Conservation (phyloP, 768 basidiomycete species). For the Naganishia friedmannii region DNA sequence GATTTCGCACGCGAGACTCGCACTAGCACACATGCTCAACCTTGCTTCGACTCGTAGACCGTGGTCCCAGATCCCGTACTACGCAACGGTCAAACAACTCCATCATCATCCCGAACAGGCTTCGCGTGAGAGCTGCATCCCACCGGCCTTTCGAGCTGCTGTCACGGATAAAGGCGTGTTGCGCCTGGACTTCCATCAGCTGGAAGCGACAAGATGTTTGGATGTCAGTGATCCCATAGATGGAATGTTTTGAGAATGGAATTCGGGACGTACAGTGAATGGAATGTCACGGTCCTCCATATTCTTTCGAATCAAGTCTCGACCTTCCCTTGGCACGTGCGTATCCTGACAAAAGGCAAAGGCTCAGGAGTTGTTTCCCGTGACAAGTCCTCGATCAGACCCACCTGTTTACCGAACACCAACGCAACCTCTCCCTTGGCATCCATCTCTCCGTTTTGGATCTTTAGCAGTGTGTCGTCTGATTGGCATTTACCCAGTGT, state of each 20-base stretch:
- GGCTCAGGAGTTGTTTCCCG: neutral
- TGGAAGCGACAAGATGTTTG: constrained; percentile 44
- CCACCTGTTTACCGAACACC: constrained; percentile 91
- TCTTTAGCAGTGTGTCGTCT: constrained; percentile 75
- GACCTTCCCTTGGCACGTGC: constrained; percentile 80
- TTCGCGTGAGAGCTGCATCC: constrained; percentile 85
- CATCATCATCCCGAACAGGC: constrained; percentile 79
- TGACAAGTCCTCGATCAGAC: constrained; percentile 20
- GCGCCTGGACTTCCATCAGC: constrained; percentile 94
- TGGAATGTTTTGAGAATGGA: neutral
- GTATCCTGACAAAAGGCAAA: constrained; percentile 63
- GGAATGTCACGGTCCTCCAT: constrained; percentile 76
- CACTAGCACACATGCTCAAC: constrained; percentile 76
- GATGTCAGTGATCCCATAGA: neutral
- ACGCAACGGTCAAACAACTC: constrained; percentile 89
- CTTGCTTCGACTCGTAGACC: constrained; percentile 55
- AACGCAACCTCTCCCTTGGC: constrained; percentile 85
- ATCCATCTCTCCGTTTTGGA: constrained; percentile 69
- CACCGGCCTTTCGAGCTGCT: constrained; percentile 88
- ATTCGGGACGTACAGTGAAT: constrained; percentile 61
- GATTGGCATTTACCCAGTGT: constrained; percentile 76
- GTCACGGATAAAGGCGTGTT: constrained; percentile 93
- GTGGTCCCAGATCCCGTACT: constrained; percentile 77
- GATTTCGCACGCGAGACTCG: neutral
- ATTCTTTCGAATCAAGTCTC: constrained; percentile 75